Conservation (phyloP, 176 grass and related monocot species). For the Oryza punctata region DNA sequence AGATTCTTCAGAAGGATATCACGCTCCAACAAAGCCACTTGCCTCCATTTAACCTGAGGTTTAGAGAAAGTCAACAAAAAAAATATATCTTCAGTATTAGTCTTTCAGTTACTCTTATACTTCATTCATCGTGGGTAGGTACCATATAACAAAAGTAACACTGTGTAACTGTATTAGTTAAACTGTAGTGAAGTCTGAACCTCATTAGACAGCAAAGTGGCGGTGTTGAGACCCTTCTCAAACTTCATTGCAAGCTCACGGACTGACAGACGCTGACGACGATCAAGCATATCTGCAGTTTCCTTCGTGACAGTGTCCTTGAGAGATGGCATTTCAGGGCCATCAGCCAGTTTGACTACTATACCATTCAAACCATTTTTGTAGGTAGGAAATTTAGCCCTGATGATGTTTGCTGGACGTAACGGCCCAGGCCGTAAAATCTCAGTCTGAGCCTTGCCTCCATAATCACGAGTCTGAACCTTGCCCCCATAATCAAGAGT, state of each 20-base stretch:
- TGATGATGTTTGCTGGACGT: conserved; percentile 57
- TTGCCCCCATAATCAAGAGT: conserved; percentile 54
- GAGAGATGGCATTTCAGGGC: conserved; percentile 47
- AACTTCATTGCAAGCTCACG: conserved; percentile 88
- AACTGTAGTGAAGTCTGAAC: conserved; percentile 40
- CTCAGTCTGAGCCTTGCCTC: conserved; percentile 43
- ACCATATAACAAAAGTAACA: neutral
- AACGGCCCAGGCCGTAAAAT: conserved; percentile 47
- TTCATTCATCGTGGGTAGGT: neutral
- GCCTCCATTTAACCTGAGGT: conserved; percentile 71
- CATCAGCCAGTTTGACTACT: conserved; percentile 57
- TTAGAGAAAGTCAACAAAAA: conserved; percentile 32
- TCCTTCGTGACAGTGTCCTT: conserved; percentile 81
- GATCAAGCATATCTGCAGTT: conserved; percentile 57
- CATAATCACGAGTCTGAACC: conserved; percentile 26
- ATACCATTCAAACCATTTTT: conserved; percentile 66
- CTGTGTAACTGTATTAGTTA: neutral
- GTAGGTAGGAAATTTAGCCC: conserved; percentile 68
- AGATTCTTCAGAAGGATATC: conserved; percentile 87
- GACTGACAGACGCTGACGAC: conserved; percentile 72
- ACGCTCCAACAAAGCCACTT: conserved; percentile 78
- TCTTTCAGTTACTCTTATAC: neutral
- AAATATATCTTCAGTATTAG: neutral
- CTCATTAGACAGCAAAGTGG: conserved; percentile 78
- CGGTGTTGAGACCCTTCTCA: conserved; percentile 83